Conservation (phyloP, 106 monocot genomes). For the Dendrobium nobile region DNA sequence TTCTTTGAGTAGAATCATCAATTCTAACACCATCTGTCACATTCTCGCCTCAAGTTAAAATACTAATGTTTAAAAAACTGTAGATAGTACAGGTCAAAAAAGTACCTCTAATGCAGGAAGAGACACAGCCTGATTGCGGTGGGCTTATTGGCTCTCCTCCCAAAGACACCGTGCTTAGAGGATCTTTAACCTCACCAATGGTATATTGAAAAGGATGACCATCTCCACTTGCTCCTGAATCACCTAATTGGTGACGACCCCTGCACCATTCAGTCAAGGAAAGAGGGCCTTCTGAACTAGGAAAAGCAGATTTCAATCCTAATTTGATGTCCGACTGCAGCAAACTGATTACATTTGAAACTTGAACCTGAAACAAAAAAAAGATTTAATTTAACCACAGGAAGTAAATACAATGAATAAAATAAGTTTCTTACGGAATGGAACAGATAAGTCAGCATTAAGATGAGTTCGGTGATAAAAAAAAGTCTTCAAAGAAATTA, state of each 20-base stretch:
- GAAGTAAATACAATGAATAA: neutral
- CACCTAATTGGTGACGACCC: conserved; percentile 42
- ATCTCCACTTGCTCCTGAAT: conserved; percentile 43
- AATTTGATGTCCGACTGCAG: conserved; percentile 83
- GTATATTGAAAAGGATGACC: conserved; percentile 37
- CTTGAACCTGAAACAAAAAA: conserved; percentile 46
- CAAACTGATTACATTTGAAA: conserved; percentile 64
- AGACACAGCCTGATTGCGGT: conserved; percentile 37
- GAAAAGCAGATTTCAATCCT: conserved; percentile 73
- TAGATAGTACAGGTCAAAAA: neutral
- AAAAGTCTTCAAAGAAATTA: neutral
- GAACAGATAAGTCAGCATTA: neutral
- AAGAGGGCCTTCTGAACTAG: conserved; percentile 75
- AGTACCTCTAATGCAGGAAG: conserved; percentile 45
- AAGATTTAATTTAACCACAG: neutral
- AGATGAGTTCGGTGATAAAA: neutral
- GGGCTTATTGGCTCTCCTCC: conserved; percentile 71
- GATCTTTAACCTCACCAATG: conserved; percentile 57
- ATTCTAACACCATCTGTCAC: conserved; percentile 51
- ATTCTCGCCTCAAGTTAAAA: neutral
- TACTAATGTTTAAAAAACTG: neutral
- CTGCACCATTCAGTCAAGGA: conserved; percentile 80
- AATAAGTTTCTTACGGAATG: neutral
- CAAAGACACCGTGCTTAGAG: conserved; percentile 36
- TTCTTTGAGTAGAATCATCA: conserved; percentile 62